Conservation (phyloP, 768 basidiomycete species). For the Grammothele lineata region DNA sequence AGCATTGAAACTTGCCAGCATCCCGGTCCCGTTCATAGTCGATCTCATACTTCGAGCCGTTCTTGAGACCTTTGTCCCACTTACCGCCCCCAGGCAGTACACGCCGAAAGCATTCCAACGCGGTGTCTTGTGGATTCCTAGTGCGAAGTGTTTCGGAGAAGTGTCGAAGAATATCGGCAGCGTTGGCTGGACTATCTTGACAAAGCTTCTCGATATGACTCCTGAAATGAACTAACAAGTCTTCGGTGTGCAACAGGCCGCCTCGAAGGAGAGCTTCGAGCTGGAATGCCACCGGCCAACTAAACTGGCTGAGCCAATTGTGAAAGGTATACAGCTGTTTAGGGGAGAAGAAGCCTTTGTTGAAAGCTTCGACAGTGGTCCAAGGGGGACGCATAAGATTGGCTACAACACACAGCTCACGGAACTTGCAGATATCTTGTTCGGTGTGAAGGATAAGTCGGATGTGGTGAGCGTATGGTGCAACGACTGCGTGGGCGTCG, state of each 20-base stretch:
- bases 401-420: slow-evolving; percentile 47
- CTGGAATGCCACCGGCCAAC: slow-evolving; percentile 75
- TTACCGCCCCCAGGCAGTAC: slow-evolving; percentile 18
- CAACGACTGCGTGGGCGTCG: slow-evolving; percentile 52
- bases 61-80: slow-evolving; percentile 6
- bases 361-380: slow-evolving; percentile 43
- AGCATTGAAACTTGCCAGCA: slow-evolving; percentile 52
- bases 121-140: slow-evolving; percentile 37
- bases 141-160: slow-evolving; percentile 48
- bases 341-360: slow-evolving; percentile 46
- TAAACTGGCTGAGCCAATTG: slow-evolving; percentile 39
- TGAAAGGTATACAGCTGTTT: slow-evolving; percentile 44
- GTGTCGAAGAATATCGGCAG: slow-evolving; percentile 47
- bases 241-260: slow-evolving; percentile 54
- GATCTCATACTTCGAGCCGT: background rate
- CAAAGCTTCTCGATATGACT: slow-evolving; percentile 41
- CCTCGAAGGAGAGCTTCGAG: slow-evolving; percentile 66
- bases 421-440: slow-evolving; percentile 49
- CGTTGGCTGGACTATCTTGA: slow-evolving; percentile 27
- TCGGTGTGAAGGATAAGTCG: slow-evolving; percentile 55
- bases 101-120: slow-evolving; percentile 43
- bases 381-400: slow-evolving; percentile 32
- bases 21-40: background rate
- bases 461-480: slow-evolving; percentile 70
- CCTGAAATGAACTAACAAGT: slow-evolving; percentile 43